Evolutionary conservation across 106 monocot species (phyloP), one percentile per base, ranked within the genome.

Genomic region (Agapanthus africanus): DNA sequence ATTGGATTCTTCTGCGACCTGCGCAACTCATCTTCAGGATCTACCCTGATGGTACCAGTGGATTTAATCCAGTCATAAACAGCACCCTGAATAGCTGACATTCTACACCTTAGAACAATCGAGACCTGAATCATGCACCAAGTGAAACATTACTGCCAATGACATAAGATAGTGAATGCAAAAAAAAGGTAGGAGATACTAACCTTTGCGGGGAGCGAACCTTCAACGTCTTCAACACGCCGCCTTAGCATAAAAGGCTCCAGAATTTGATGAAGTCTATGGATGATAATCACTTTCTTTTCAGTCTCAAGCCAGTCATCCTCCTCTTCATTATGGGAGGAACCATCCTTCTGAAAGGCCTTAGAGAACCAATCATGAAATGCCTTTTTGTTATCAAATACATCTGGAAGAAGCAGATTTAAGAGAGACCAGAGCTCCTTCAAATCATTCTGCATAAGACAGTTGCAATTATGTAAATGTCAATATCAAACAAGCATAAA

Each of bases 331-430:
- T 44, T 80, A 68, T 91, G 85, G 52, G 97, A 76, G 65, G 86
- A 57, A 38, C 40, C 84, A 79, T 92, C 97, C 70, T 67, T 97
- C 72, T 92, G 92, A 75, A 97, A 92, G 23, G 97, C 91, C 84
- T 92, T 97, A 41, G 97, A 92, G 76, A 97, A 97, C 97, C 97
- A 97, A 82, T 97, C 97, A 79, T 90, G 78, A 78, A 97, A 97
- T 70, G 92, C 89, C 70, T 87, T 97, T 9, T 84, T 78, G 73
- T 92, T 97, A 72, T 97, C 97, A 72, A 97, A 97, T 49, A 97
- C 97, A 79, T 97, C 97, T 28, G 97, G 97, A 19, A 97, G 86
- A 66, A 97, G 89, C 40, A 97, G 71, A 82, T 97, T 97, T 71
- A 97, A 69, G 15, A 97, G 84, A 23, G 97, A 97, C 97, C 97